Percentiles rank a stretch among this genome's conserved stretches.
These are phyloP conservation scores for Plasmodium reichenowi DNA, from an alignment of 169 alveolate genomes.

Conservation along the genomic window DNA sequence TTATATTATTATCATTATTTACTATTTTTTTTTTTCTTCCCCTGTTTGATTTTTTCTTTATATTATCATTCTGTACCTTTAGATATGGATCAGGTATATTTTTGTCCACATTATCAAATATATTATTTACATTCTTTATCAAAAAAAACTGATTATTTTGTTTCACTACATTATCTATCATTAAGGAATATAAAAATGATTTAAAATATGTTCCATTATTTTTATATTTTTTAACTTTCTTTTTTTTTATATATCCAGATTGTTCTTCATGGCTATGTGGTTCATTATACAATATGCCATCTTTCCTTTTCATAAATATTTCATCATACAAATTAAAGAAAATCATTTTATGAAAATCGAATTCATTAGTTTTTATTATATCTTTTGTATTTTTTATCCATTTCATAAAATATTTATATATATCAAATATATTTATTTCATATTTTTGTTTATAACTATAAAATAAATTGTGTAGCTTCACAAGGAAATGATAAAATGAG, in stretches of 20 bases:
- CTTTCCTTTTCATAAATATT: not conserved
- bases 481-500: too few species aligned
- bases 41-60: not conserved
- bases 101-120: not conserved
- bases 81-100: not conserved
- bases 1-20: too few species aligned
- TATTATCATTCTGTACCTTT: too few species aligned
- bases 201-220: not conserved
- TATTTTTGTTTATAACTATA: too few species aligned
- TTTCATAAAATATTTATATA: conserved; percentile 6
- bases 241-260: not conserved
- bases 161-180: conserved; percentile 40
- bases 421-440: not conserved
- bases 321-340: conserved; percentile 26
- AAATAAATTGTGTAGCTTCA: too few species aligned
- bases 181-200: conserved; percentile 13
- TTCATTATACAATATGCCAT: not conserved
- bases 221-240: conserved; percentile 4
- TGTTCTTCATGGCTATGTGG: not conserved
- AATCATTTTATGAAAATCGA: conserved; percentile 7
- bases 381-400: conserved; percentile 19
- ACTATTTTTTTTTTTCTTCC: not conserved
- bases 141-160: conserved; percentile 35
- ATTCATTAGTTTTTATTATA: not conserved
- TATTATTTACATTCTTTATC: conserved; percentile 24